A percentile compares a stretch with the other conserved stretches of the same genome.
These are phyloP conservation scores for Yarrowia sp. DNA, from an alignment of 805 yeast genomes.

Conservation along the genomic window DNA sequence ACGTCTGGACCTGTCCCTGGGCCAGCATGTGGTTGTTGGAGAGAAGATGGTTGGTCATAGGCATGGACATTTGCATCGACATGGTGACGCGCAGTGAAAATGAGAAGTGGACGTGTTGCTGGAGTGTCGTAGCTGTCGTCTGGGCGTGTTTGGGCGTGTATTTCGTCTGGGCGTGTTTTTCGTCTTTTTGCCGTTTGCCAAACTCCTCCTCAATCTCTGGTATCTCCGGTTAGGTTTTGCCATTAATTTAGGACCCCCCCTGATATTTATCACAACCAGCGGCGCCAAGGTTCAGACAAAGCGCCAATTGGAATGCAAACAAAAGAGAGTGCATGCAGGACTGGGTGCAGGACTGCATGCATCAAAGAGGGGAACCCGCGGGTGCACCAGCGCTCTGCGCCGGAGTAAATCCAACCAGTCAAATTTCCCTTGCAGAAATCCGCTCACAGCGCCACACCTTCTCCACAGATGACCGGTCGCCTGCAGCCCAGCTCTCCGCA, in stretches of 20 bases:
- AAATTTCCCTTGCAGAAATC: neutral
- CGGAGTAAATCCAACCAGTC: neutral
- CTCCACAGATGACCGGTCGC: neutral
- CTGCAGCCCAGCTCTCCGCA: neutral
- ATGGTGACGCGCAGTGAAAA: no score
- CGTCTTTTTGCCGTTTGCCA: neutral
- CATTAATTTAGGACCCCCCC: constrained; percentile 7
- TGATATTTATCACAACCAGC: constrained; percentile 7
- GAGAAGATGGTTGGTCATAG: constrained; percentile 15
- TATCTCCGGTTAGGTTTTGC: constrained; percentile 17
- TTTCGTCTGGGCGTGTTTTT: no score
- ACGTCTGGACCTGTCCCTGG: neutral
- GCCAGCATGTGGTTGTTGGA: constrained; percentile 9
- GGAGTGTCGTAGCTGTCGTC: neutral
- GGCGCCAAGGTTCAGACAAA: constrained; percentile 21
- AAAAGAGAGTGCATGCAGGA: constrained; percentile 15
- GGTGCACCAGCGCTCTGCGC: neutral
- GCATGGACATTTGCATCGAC: constrained; percentile 17
- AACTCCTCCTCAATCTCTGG: constrained; percentile 8
- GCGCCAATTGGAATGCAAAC: constrained; percentile 24
- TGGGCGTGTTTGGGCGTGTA: no score
- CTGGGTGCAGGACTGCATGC: constrained; percentile 5
- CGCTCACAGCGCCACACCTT: neutral
- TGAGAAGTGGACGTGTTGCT: no score
- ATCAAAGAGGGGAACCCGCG: constrained; percentile 2